phyloP scores from a whole-genome alignment of 139 green algal species.

The Nannochloris sp. region DNA sequence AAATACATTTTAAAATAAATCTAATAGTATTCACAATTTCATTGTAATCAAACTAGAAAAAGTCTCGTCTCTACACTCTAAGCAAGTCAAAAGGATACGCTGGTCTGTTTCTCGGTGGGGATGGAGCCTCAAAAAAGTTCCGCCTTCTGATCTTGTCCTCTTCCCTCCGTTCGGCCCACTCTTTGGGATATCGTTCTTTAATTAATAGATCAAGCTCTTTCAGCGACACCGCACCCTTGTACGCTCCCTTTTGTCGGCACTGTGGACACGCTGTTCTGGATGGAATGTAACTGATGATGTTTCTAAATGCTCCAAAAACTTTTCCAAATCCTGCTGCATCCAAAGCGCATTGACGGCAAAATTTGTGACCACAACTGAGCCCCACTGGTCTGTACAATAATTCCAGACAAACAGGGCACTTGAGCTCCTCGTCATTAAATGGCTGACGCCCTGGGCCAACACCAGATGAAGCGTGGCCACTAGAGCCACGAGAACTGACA shows the following conservation, averaged over 20 bases:
- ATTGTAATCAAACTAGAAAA: background rate
- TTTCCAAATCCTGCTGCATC: constrained; percentile 16
- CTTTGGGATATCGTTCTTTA: constrained; percentile 9
- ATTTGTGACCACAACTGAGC: constrained; percentile 35
- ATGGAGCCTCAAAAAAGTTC: background rate
- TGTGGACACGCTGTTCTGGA: constrained; percentile 17
- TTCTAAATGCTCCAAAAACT: constrained; percentile 18
- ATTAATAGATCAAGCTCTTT: constrained; percentile 16
- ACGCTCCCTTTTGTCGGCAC: constrained; percentile 26
- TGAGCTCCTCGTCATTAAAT: constrained; percentile 18
- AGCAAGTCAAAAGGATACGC: no score
- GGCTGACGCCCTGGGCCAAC: background rate
- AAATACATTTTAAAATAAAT: no score
- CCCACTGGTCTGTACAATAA: constrained; percentile 34
- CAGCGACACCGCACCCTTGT: constrained; percentile 11
- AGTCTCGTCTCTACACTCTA: no score
- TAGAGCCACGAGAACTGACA: background rate
- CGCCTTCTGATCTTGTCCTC: constrained; percentile 10
- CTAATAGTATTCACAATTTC: background rate
- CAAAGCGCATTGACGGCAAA: constrained; percentile 32
- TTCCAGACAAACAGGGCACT: constrained; percentile 33
- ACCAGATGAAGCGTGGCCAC: background rate
- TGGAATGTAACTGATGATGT: constrained; percentile 19
- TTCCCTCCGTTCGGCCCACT: constrained; percentile 10
- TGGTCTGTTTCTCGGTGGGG: no score